phyloP scores from a whole-genome alignment of 2,329 filamentous ascomycete species.

The Davidsoniella neocaledoniae region DNA sequence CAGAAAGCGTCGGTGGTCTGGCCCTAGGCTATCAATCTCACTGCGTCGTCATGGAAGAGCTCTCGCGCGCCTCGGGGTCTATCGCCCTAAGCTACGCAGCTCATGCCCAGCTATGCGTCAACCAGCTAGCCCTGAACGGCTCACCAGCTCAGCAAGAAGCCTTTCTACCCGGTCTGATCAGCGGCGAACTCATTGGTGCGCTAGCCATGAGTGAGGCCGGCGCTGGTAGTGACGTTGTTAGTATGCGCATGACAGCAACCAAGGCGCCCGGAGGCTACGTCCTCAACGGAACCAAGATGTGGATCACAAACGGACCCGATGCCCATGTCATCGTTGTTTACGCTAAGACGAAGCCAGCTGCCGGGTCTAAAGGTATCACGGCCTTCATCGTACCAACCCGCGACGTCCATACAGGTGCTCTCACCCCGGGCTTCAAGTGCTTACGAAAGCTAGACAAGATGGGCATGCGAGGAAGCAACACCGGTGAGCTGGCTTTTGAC shows the following conservation, averaged over 20 bases:
- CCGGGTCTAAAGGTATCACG: constrained; percentile 78
- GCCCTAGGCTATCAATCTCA: constrained; percentile 94
- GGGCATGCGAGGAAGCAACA: constrained; percentile 94
- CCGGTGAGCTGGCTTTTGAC: constrained; percentile 83
- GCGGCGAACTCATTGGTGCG: constrained; percentile 66
- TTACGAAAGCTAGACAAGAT: constrained; percentile 91
- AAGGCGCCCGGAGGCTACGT: constrained; percentile 70
- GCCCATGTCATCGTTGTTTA: constrained; percentile 93
- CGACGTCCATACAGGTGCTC: constrained; percentile 26
- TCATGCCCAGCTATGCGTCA: constrained; percentile 90
- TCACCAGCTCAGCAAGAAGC: constrained; percentile 59
- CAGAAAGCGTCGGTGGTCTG: constrained; percentile 79
- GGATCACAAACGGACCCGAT: constrained; percentile 96
- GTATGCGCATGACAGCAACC: constrained; percentile 78
- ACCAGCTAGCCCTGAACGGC: constrained; percentile 87
- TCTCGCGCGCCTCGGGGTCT: constrained; percentile 68
- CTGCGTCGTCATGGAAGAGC: constrained; percentile 87
- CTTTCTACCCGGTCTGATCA: constrained; percentile 66
- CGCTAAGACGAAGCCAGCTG: constrained; percentile 74
- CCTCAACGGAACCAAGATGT: constrained; percentile 91
- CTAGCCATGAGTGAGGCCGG: constrained; percentile 91
- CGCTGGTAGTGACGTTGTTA: constrained; percentile 83
- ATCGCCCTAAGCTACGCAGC: constrained; percentile 88
- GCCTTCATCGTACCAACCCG: constrained; percentile 70
- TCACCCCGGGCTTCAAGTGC: constrained; percentile 61